These are phyloP conservation scores for carrot (Daucus carota) DNA, from an alignment of 129 eudicot genomes.

Conservation along the genomic window DNA sequence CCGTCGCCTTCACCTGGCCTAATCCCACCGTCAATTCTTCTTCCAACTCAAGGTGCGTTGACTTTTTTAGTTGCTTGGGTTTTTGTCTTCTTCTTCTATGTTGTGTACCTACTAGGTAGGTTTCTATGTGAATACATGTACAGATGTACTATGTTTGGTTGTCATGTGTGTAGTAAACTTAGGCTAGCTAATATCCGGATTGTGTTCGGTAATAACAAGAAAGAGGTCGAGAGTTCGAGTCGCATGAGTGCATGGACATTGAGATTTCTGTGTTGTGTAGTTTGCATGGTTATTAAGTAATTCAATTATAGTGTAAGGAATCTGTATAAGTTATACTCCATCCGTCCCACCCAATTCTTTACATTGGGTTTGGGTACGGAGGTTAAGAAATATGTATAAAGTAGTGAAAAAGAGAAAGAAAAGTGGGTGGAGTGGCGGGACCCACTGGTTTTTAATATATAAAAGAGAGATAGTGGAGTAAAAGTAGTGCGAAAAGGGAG, in stretches of 20 bases:
- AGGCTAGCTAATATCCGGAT: background rate
- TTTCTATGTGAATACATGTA: too few relatives aligned
- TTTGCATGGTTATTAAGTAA: background rate
- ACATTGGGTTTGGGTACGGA: too few relatives aligned
- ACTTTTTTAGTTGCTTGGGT: background rate
- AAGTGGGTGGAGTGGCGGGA: too few relatives aligned
- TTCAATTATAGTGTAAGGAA: background rate
- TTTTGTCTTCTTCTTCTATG: background rate
- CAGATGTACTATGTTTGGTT: too few relatives aligned
- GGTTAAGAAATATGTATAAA: too few relatives aligned
- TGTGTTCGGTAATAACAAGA: background rate
- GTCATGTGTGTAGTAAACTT: too few relatives aligned
- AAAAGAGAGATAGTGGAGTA: too few relatives aligned
- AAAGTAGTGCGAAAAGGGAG: too few relatives aligned
- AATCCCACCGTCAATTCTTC: slow-evolving; percentile 11
- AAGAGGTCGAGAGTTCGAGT: background rate
- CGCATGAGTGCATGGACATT: background rate
- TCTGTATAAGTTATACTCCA: background rate
- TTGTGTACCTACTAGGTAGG: too few relatives aligned
- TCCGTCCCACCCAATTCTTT: too few relatives aligned
- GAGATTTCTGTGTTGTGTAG: background rate
- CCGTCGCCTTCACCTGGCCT: slow-evolving; percentile 33
- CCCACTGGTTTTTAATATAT: too few relatives aligned
- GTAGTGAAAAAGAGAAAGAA: too few relatives aligned
- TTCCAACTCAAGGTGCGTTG: slow-evolving; percentile 30